These are phyloP conservation scores for Penicillium riverlandense DNA, from an alignment of 495 filamentous ascomycete genomes.

Conservation along the genomic window DNA sequence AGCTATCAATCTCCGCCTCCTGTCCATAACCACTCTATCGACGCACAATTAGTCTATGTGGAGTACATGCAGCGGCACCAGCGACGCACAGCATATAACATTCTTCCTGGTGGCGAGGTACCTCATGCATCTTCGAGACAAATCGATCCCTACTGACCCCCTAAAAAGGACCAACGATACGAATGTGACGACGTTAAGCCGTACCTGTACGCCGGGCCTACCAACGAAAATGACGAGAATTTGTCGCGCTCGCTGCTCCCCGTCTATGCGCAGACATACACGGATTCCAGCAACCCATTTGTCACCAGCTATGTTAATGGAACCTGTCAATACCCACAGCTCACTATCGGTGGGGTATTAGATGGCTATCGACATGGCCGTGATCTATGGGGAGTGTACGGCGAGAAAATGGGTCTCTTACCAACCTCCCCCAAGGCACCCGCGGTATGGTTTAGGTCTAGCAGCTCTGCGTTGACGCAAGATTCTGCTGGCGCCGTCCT, in stretches of 20 bases:
- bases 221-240: not conserved
- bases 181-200: conserved; percentile 25
- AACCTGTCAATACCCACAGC: conserved; percentile 28
- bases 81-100: conserved; percentile 27
- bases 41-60: conserved; percentile 20
- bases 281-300: conserved; percentile 23
- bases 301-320: conserved; percentile 16
- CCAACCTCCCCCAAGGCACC: conserved; percentile 1
- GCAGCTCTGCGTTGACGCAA: conserved; percentile 22
- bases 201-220: conserved; percentile 18
- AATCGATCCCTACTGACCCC: not conserved
- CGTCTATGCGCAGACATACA: conserved; percentile 27
- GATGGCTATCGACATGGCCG: conserved; percentile 28
- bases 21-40: conserved; percentile 14
- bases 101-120: conserved; percentile 29
- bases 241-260: conserved; percentile 4
- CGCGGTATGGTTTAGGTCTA: conserved; percentile 22
- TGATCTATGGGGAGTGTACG: conserved; percentile 25
- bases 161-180: conserved; percentile 24
- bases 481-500: conserved; percentile 22
- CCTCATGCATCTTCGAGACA: not conserved
- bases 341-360: conserved; percentile 25
- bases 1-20: conserved; percentile 16
- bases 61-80: conserved; percentile 33
- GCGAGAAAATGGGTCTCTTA: conserved; percentile 17